Evolutionary conservation across 106 monocot genomes (phyloP).

Genomic region (Vanilla planifolia): DNA sequence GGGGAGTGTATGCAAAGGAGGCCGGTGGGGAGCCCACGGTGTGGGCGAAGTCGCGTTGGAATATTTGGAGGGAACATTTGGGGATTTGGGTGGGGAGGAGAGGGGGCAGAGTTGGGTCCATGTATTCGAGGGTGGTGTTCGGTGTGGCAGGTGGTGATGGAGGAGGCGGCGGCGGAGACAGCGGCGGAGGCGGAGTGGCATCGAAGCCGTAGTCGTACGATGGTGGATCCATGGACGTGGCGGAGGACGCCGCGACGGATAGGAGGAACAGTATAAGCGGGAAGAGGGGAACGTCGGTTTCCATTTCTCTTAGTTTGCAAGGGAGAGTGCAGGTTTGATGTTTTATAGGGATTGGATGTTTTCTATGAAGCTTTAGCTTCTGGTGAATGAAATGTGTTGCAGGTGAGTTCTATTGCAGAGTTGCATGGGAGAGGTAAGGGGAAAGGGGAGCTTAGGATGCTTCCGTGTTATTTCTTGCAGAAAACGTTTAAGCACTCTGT

Average conservation of each 20-base stretch:
- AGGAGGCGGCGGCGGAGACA: neutral
- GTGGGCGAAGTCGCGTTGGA: slow-evolving; percentile 33
- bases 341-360: neutral
- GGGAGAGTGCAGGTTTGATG: too few relatives aligned
- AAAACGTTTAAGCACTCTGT: too few relatives aligned
- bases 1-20: slow-evolving; percentile 25
- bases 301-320: neutral
- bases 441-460: neutral
- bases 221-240: neutral
- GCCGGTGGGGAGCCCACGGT: slow-evolving; percentile 20
- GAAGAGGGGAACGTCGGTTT: neutral
- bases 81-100: slow-evolving; percentile 20
- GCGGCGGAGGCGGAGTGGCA: neutral
- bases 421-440: too few relatives aligned
- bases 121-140: slow-evolving; percentile 22
- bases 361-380: neutral
- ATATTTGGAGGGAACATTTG: slow-evolving; percentile 30
- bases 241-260: neutral
- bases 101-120: slow-evolving; percentile 43
- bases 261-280: neutral
- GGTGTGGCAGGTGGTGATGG: neutral
- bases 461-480: slow-evolving; percentile 3
- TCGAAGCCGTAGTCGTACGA: neutral
- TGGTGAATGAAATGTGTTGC: slow-evolving; percentile 2
- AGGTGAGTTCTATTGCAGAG: neutral